phyloP scores from a whole-genome alignment of 257 asterid genomes.

The Rhazya stricta region DNA sequence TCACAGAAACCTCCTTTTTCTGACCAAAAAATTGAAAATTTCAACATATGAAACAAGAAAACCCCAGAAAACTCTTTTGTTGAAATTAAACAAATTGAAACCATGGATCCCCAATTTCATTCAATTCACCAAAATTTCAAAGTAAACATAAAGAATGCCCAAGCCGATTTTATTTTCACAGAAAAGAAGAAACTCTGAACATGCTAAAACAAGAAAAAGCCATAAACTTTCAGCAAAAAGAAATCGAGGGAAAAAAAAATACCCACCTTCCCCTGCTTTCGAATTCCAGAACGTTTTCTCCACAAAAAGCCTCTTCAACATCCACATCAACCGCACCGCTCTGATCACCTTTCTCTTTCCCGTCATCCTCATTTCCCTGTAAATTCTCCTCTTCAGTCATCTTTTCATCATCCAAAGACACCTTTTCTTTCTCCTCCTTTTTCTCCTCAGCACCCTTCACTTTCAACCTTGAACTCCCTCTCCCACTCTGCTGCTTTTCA shows the following conservation, averaged over 20 bases:
- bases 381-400: background rate
- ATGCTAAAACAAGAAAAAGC: slow-evolving; percentile 1
- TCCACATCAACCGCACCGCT: background rate
- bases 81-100: background rate
- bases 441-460: background rate
- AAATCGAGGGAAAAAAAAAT: background rate
- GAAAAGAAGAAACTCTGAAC: slow-evolving; percentile 4
- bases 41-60: background rate
- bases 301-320: slow-evolving; percentile 24
- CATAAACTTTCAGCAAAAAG: background rate
- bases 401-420: background rate
- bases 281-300: slow-evolving; percentile 27
- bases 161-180: background rate
- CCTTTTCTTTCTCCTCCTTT: slow-evolving; percentile 5
- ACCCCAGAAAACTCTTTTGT: background rate
- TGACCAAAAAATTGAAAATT: slow-evolving; percentile 1
- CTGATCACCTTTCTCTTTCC: background rate
- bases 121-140: background rate
- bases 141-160: background rate
- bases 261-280: slow-evolving; percentile 33
- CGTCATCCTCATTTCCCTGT: background rate
- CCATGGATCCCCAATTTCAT: background rate
- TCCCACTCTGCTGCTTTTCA: background rate
- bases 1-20: background rate
- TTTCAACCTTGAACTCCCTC: slow-evolving; percentile 1